Evolutionary conservation across 208 protist genomes (phyloP).

Genomic region (Trichomonas tenax): DNA sequence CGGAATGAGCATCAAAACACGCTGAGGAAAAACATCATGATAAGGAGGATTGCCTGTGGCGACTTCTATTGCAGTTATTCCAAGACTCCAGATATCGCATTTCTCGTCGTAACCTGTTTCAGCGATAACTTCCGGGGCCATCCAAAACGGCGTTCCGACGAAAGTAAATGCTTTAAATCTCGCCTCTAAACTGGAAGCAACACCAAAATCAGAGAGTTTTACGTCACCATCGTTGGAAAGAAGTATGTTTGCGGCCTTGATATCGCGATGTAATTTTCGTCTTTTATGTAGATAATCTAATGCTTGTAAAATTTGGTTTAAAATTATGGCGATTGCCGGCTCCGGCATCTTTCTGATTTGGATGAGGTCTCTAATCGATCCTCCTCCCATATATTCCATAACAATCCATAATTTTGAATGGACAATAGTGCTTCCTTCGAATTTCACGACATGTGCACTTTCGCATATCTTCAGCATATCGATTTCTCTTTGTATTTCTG

Average conservation of each 20-base stretch:
- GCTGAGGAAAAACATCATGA: conserved; percentile 36
- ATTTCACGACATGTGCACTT: conserved; percentile 51
- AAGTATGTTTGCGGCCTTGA: conserved; percentile 51
- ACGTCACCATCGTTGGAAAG: conserved; percentile 26
- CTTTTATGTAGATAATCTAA: conserved; percentile 62
- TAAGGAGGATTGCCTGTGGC: conserved; percentile 37
- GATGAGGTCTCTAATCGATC: conserved; percentile 41
- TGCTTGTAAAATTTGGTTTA: conserved; percentile 34
- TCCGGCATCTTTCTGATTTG: conserved; percentile 13
- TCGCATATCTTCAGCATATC: conserved; percentile 55
- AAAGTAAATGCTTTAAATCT: background rate
- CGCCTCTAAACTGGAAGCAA: background rate
- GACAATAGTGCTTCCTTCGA: conserved; percentile 60
- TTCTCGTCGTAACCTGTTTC: conserved; percentile 36
- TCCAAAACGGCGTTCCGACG: conserved; percentile 33
- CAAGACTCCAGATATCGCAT: conserved; percentile 47
- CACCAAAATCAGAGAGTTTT: conserved; percentile 43
- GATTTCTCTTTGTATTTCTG: conserved; percentile 72
- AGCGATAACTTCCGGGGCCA: conserved; percentile 36
- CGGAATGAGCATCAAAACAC: conserved; percentile 47
- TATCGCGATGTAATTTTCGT: conserved; percentile 69
- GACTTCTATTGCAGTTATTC: conserved; percentile 47
- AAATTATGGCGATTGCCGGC: background rate
- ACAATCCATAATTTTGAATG: conserved; percentile 68
- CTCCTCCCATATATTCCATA: conserved; percentile 68